Evolutionary conservation across 78 protist genomes (phyloP), one percentile per base, ranked within the genome.

Genomic region (Creolimax fragrantissima): DNA sequence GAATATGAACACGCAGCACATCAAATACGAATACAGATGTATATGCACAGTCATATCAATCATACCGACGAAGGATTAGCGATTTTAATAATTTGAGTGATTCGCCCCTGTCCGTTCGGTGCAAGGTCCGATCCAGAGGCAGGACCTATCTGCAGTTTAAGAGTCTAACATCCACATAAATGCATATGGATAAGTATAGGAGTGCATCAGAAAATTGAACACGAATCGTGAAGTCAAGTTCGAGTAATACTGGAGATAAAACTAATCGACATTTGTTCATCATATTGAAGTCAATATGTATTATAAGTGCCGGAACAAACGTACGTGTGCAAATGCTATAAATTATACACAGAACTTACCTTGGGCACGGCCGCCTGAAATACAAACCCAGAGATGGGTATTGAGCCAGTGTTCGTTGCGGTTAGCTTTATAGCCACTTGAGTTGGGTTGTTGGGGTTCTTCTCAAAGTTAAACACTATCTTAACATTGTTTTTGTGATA

Each of bases 361-460:
- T 93, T 91, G 35, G 97, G 97, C 3, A 95, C 97, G 74, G 97
- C 97, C 32, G 95, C 97, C 91, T 95, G 89, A 36, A 95, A 43
- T 4, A 89, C 66, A 43, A 93, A 93, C 66, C 91, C 91, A 2
- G 95, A 84, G 24, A 95, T 47, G 35, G 96, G 92, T 42, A 81
- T n/a, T 5, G 94, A 45, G 42, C 39, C 36, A 44, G 93, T 41
- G 85, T 94, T 94, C 43, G 94, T 43, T 41, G 89, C 35, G 2
- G 92, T 66, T 41, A 91, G 90, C 45, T 90, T 91, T 89, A 95
- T 43, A 17, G 42, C 84, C 3, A 92, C 83, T 24, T 94, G 35
- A 37, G 86, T 35, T 24, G 93, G 92, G 47, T 90, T 85, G 84
- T 58, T 11, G 3, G 93, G 89, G 32, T 85, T 93, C 24, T 84